Conservation (phyloP, 768 basidiomycete genomes). For the Rhodocollybia butyracea region DNA sequence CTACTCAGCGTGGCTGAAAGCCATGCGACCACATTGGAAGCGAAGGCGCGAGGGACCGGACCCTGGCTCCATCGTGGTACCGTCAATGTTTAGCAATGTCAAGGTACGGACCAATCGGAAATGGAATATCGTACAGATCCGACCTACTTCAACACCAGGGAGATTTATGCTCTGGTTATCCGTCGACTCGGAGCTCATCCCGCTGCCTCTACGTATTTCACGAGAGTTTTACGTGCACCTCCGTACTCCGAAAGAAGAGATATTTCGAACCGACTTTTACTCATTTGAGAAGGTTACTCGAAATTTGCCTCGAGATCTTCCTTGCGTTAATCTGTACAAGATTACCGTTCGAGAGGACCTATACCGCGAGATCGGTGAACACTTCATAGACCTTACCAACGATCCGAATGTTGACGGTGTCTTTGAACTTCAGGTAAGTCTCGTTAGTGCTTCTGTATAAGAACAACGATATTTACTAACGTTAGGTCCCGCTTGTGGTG, state of each 20-base stretch:
- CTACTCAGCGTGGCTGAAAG: slow-evolving; percentile 77
- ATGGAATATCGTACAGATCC: slow-evolving; percentile 95
- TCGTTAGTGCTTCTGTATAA: not conserved
- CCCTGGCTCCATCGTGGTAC: slow-evolving; percentile 42
- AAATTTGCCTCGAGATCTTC: slow-evolving; percentile 75
- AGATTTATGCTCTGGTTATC: slow-evolving; percentile 88
- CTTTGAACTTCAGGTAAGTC: slow-evolving; percentile 81
- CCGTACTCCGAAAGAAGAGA: slow-evolving; percentile 59
- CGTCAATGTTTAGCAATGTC: slow-evolving; percentile 71
- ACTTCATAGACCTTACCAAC: slow-evolving; percentile 90
- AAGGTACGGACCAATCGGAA: slow-evolving; percentile 57
- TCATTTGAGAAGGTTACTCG: slow-evolving; percentile 68
- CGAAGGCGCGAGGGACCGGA: slow-evolving; percentile 40
- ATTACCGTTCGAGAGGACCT: slow-evolving; percentile 79
- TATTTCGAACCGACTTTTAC: slow-evolving; percentile 72
- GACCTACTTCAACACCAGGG: slow-evolving; percentile 70
- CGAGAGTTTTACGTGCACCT: slow-evolving; percentile 94
- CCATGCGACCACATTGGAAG: slow-evolving; percentile 78
- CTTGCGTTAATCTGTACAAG: slow-evolving; percentile 78
- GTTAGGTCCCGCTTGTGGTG: slow-evolving; percentile 75
- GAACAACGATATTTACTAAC: slow-evolving; percentile 2
- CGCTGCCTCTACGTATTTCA: slow-evolving; percentile 80
- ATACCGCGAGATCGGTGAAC: slow-evolving; percentile 81
- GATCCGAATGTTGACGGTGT: slow-evolving; percentile 94
- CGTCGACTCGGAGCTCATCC: slow-evolving; percentile 73